phyloP scores from a whole-genome alignment of 1,284 basidiomycete genomes.

The Cystobasidiaceae sp. region DNA sequence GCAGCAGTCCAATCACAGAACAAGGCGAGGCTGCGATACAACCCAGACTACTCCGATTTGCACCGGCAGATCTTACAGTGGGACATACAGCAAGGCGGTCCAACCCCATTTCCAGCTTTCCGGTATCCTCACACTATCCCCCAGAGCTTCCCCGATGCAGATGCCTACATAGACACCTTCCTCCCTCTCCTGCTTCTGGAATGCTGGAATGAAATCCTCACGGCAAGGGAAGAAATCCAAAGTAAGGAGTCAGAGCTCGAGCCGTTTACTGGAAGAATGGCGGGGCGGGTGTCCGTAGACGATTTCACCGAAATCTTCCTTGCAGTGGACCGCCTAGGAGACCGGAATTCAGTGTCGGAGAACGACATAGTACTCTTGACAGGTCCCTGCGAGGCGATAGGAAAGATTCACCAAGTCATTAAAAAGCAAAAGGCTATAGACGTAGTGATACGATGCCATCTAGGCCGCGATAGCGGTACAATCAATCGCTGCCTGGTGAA shows the following conservation, averaged over 20 bases:
- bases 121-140: constrained; percentile 54
- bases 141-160: constrained; percentile 60
- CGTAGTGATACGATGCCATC: constrained; percentile 51
- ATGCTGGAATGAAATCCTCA: constrained; percentile 80
- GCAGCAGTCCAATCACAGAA: constrained; percentile 59
- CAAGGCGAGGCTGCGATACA: constrained; percentile 61
- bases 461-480: constrained; percentile 47
- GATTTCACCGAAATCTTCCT: constrained; percentile 67
- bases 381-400: constrained; percentile 54
- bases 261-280: constrained; percentile 34
- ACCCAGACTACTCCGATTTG: constrained; percentile 73
- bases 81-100: constrained; percentile 50
- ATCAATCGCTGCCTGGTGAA: constrained; percentile 50
- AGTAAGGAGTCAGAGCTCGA: constrained; percentile 47
- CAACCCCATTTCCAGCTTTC: constrained; percentile 25
- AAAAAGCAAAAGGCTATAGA: constrained; percentile 52
- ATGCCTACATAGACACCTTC: constrained; percentile 70
- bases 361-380: constrained; percentile 62
- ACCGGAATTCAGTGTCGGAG: constrained; percentile 70
- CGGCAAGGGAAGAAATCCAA: constrained; percentile 60
- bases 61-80: constrained; percentile 79
- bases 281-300: constrained; percentile 61
- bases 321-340: constrained; percentile 50
- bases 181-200: constrained; percentile 85
- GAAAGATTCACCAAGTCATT: constrained; percentile 70